Evolutionary conservation across 1,284 basidiomycete genomes (phyloP).

Genomic region (Microbotryum violaceum): DNA sequence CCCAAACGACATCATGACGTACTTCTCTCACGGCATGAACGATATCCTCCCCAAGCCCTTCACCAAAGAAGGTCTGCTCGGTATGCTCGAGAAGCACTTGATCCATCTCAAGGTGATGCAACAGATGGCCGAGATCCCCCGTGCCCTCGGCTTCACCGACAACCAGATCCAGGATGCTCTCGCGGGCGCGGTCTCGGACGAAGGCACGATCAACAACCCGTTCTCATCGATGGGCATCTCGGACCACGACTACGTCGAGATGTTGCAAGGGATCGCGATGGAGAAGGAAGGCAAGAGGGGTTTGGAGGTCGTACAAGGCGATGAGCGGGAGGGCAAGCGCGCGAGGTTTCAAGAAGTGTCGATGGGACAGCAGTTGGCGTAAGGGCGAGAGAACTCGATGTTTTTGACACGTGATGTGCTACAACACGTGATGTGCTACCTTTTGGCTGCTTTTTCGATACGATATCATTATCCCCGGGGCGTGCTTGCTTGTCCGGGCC

Average conservation of each 20-base stretch:
- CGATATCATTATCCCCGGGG: not conserved
- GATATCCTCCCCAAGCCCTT: conserved; percentile 97
- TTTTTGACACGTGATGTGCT: not conserved
- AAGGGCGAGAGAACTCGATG: not conserved
- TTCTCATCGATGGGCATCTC: conserved; percentile 30
- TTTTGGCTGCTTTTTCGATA: not conserved
- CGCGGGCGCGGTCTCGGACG: conserved; percentile 17
- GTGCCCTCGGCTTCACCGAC: conserved; percentile 58
- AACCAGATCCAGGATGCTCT: conserved; percentile 33
- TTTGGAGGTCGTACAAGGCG: conserved; percentile 25
- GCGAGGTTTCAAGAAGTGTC: conserved; percentile 24
- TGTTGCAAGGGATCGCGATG: conserved; percentile 28
- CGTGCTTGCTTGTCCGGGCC: not conserved
- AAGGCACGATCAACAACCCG: conserved; percentile 26
- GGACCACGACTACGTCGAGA: conserved; percentile 29
- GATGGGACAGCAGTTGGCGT: too few species aligned
- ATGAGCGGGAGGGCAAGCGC: conserved; percentile 11
- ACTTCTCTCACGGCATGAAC: conserved; percentile 88
- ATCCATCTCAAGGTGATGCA: conserved; percentile 87
- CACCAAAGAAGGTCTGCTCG: conserved; percentile 79
- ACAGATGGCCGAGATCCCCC: conserved; percentile 63
- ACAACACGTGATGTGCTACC: not conserved
- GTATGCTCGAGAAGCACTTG: conserved; percentile 94
- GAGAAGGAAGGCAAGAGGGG: conserved; percentile 30
- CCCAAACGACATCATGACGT: conserved; percentile 84